These are phyloP conservation scores for Digitaria exilis DNA, from an alignment of 202 grass and related monocot species.

Conservation along the genomic window DNA sequence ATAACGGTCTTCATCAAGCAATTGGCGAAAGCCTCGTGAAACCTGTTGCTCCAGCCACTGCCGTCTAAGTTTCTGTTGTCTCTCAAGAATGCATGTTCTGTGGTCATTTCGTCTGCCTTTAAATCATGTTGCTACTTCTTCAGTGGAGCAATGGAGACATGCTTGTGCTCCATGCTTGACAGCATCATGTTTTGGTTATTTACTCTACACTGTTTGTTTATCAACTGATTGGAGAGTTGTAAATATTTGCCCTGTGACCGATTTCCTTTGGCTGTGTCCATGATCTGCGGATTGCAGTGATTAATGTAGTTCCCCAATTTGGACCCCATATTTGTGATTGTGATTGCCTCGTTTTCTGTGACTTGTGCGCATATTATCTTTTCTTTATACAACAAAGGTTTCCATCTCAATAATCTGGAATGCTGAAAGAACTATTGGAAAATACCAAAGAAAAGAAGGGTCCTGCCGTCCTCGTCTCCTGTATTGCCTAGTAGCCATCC, in stretches of 20 bases:
- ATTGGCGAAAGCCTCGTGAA: constrained; percentile 38
- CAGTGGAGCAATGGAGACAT: not conserved
- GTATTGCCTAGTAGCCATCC: not conserved
- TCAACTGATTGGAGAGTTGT: constrained; percentile 27
- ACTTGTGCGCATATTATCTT: not conserved
- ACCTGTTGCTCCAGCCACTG: constrained; percentile 41
- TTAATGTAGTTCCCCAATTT: not conserved
- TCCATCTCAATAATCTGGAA: not conserved
- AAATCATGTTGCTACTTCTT: constrained; percentile 12
- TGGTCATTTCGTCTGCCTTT: constrained; percentile 3
- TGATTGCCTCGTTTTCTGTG: not conserved
- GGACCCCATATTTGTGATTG: no score
- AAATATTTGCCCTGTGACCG: constrained; percentile 16
- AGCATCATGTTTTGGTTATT: constrained; percentile 10
- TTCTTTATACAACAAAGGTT: not conserved
- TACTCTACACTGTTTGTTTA: constrained; percentile 16
- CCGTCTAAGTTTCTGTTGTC: constrained; percentile 44
- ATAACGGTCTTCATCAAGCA: constrained; percentile 32
- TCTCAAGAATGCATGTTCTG: constrained; percentile 8
- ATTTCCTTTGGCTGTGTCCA: not conserved
- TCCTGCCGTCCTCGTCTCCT: not conserved
- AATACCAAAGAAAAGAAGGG: not conserved
- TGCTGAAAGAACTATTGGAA: not conserved
- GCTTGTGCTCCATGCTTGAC: not conserved
- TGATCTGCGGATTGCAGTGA: not conserved